Conservation (phyloP, 164 flowering plant species). For the Tetracentron sinense region DNA sequence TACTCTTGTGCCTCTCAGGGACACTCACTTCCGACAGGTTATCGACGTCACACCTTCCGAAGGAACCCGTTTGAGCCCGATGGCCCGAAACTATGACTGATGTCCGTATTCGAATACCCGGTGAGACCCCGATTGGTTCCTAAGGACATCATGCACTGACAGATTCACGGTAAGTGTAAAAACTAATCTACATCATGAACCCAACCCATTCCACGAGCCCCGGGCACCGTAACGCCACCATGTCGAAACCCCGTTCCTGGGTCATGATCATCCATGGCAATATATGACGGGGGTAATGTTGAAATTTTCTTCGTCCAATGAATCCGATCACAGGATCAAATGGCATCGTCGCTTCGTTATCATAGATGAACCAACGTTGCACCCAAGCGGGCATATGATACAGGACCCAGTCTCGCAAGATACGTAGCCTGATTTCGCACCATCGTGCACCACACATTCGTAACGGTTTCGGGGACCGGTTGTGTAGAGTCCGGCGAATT, state of each 20-base stretch:
- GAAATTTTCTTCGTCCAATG: slow-evolving; percentile 18
- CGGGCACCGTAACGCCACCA: slow-evolving; percentile 64
- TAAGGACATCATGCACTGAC: slow-evolving; percentile 31
- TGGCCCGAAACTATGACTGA: slow-evolving; percentile 73
- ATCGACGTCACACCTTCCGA: slow-evolving; percentile 61
- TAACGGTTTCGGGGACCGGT: slow-evolving; percentile 19
- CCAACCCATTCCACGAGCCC: slow-evolving; percentile 69
- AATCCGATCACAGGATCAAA: slow-evolving; percentile 27
- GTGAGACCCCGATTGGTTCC: slow-evolving; percentile 20
- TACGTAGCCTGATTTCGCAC: slow-evolving; percentile 61
- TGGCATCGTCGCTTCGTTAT: slow-evolving; percentile 78
- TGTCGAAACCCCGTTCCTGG: slow-evolving; percentile 86
- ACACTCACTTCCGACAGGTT: slow-evolving; percentile 57
- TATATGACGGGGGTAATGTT: slow-evolving; percentile 39
- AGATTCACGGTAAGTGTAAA: slow-evolving; percentile 35
- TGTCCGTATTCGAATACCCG: slow-evolving; percentile 45
- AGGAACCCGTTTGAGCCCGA: slow-evolving; percentile 55
- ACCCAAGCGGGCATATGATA: slow-evolving; percentile 76
- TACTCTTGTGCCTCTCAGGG: slow-evolving; percentile 80
- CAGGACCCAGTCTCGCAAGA: slow-evolving; percentile 71
- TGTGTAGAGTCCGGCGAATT: background rate
- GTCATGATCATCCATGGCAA: slow-evolving; percentile 96
- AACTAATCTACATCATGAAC: slow-evolving; percentile 91
- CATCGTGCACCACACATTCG: slow-evolving; percentile 77
- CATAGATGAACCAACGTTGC: slow-evolving; percentile 73